A percentile compares a stretch with the other conserved stretches of the same genome.
phyloP scores from a whole-genome alignment of 2,329 filamentous ascomycete genomes.

The Stachybotrys elegans region DNA sequence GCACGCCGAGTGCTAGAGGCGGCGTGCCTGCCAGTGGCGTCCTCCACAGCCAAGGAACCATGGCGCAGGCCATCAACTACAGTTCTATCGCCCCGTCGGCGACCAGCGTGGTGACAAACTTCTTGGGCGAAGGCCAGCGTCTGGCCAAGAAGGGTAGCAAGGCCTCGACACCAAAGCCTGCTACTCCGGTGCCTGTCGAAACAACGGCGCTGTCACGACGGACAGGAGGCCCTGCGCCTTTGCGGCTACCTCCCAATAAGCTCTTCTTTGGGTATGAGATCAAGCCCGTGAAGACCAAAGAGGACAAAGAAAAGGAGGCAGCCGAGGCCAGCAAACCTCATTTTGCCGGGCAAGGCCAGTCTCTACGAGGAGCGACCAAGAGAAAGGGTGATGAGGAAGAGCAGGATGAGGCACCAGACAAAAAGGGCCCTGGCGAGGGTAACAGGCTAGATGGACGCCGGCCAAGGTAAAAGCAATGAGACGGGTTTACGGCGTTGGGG shows the following conservation, averaged over 20 bases:
- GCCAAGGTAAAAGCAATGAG: too few species aligned
- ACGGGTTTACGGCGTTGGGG: too few species aligned
- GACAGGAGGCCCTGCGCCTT: conserved; percentile 77
- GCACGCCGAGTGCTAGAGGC: conserved; percentile 68
- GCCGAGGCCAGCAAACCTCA: conserved; percentile 62
- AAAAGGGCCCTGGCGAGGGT: conserved; percentile 39
- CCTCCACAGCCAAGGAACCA: conserved; percentile 80
- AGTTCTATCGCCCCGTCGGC: conserved; percentile 78
- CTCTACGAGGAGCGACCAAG: conserved; percentile 64
- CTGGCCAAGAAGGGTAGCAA: conserved; percentile 81
- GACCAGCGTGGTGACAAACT: conserved; percentile 68
- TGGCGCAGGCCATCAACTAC: conserved; percentile 99
- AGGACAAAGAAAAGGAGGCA: conserved; percentile 62
- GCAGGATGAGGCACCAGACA: conserved; percentile 41
- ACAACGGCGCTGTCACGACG: conserved; percentile 32
- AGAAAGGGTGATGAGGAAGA: conserved; percentile 57
- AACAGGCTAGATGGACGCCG: conserved; percentile 38
- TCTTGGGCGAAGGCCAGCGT: conserved; percentile 73
- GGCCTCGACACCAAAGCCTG: conserved; percentile 56
- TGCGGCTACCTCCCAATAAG: conserved; percentile 81
- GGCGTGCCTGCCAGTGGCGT: conserved; percentile 66
- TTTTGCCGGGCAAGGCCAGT: conserved; percentile 83
- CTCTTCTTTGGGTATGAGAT: conserved; percentile 96
- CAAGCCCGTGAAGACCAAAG: conserved; percentile 78
- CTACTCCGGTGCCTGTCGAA: conserved; percentile 57